A percentile compares a stretch with the other conserved stretches of the same genome.
phyloP scores from a whole-genome alignment of 345 rosid species.

The Linum usitatissimum region DNA sequence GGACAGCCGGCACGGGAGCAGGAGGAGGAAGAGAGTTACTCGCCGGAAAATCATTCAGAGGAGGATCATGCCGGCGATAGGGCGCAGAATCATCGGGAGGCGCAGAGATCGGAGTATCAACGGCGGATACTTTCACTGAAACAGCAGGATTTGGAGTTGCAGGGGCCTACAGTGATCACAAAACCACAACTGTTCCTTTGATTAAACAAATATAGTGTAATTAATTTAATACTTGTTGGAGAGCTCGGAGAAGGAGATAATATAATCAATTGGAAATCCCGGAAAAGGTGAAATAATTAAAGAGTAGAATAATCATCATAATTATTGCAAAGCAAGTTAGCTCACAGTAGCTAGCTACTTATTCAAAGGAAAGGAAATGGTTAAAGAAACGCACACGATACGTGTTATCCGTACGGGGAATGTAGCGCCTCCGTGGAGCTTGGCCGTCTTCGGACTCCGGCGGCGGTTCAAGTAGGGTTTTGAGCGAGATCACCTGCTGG shows the following conservation, averaged over 20 bases:
- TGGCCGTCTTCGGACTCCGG: slow-evolving; percentile 21
- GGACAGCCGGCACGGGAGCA: slow-evolving; percentile 19
- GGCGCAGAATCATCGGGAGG: slow-evolving; percentile 33
- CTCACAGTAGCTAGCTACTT: background rate
- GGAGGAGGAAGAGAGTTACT: slow-evolving; percentile 32
- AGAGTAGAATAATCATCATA: background rate
- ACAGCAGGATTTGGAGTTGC: slow-evolving; percentile 20
- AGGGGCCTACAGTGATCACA: slow-evolving; percentile 18
- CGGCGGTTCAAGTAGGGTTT: slow-evolving; percentile 29
- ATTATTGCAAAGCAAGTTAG: background rate
- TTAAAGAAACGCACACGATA: slow-evolving; percentile 14
- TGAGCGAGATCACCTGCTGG: slow-evolving; percentile 44
- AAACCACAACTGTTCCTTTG: background rate
- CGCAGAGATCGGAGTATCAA: slow-evolving; percentile 14
- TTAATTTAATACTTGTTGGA: too few species aligned
- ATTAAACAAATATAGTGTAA: too few species aligned
- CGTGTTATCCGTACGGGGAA: slow-evolving; percentile 14
- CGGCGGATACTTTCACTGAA: slow-evolving; percentile 19
- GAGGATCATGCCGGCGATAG: slow-evolving; percentile 32
- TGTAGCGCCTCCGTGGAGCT: slow-evolving; percentile 19
- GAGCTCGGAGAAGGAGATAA: background rate
- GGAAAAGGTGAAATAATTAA: background rate
- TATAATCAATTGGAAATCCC: background rate
- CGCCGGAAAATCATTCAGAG: background rate
- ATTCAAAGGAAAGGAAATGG: background rate